Evolutionary conservation across 352 stramenopile genomes (phyloP), one percentile per base, ranked within the genome.

Genomic region (Halophytophthora batemanensis): DNA sequence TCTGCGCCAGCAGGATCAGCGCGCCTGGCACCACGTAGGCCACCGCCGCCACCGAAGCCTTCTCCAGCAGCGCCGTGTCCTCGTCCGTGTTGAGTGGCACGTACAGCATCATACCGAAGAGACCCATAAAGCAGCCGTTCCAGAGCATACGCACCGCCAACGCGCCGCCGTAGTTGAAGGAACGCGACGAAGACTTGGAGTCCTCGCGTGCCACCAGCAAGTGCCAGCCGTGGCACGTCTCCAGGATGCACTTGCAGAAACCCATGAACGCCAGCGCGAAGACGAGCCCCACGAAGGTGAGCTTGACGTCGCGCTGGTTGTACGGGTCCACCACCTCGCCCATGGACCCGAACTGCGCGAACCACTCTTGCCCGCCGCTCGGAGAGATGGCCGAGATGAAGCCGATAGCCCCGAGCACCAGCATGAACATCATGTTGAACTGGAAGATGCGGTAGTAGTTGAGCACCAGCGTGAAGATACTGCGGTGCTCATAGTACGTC

Each of bases 391-490:
- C 72, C 6, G 81, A 68, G 2, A 54, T 61, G 53, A 86, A 90
- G n/a, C n/a, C 5, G 68, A 51, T 39, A 87, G 52, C 8, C 86
- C 77, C 11, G 58, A 90, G 54, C 18, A 66, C 28, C 35, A 84
- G 56, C 39, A 90, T 42, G 47, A 87, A 90, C 69, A 90, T 80
- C 29, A 88, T 55, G 53, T 90, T 87, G 66, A 90, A 90, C 47
- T 87, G 74, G 63, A 90, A 90, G 54, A 90, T 90, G 15, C 79
- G 77, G 59, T 88, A 88, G 60, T 87, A 90, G 52, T 88, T 87
- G 21, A 90, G 59, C 22, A 90, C 57, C 41, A 88, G 59, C 2
- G 77, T 88, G 15, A 90, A 69, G 22, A 90, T 45, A 38, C 70
- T 85, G 13, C 79, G 77, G 55, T 90, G 77, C 49, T 90, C 79